Conservation (phyloP, 164 flowering plant species). For the Vitis cinerea region DNA sequence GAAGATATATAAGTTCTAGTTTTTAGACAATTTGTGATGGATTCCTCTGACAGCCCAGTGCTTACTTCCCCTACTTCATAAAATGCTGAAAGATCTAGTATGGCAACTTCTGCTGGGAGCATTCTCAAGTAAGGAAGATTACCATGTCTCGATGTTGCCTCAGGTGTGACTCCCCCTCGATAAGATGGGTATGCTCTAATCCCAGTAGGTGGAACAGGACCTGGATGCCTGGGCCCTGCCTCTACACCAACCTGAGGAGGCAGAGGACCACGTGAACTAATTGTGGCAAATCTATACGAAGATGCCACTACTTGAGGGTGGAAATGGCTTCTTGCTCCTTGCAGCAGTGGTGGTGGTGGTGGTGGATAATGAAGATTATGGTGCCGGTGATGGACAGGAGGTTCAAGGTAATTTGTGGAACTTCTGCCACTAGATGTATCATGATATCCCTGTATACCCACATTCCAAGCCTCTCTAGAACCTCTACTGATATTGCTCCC, state of each 20-base stretch:
- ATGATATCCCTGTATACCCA: slow-evolving; percentile 40
- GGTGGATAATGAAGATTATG: slow-evolving; percentile 25
- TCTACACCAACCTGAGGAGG: slow-evolving; percentile 37
- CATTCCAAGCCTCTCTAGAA: slow-evolving; percentile 37
- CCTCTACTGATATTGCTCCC: slow-evolving; percentile 37
- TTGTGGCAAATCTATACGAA: slow-evolving; percentile 35
- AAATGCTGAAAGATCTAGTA: slow-evolving; percentile 53
- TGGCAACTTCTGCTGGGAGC: slow-evolving; percentile 58
- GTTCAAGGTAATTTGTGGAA: slow-evolving; percentile 37
- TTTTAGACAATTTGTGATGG: slow-evolving; percentile 44
- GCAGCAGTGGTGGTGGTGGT: slow-evolving; percentile 29
- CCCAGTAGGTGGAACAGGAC: slow-evolving; percentile 46
- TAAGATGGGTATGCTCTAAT: slow-evolving; percentile 44
- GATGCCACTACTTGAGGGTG: slow-evolving; percentile 45
- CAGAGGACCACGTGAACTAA: slow-evolving; percentile 19
- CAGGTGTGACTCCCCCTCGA: slow-evolving; percentile 33
- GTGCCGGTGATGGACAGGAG: slow-evolving; percentile 41
- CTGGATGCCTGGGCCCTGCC: slow-evolving; percentile 37
- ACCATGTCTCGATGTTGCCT: slow-evolving; percentile 38
- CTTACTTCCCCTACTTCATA: slow-evolving; percentile 54
- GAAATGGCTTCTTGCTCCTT: slow-evolving; percentile 43
- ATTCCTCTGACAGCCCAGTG: slow-evolving; percentile 70
- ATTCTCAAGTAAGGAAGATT: slow-evolving; percentile 50
- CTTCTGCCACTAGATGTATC: slow-evolving; percentile 37
- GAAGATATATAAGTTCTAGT: slow-evolving; percentile 34